Evolutionary conservation across 768 basidiomycete species (phyloP).

Genomic region (Mycena crocata): DNA sequence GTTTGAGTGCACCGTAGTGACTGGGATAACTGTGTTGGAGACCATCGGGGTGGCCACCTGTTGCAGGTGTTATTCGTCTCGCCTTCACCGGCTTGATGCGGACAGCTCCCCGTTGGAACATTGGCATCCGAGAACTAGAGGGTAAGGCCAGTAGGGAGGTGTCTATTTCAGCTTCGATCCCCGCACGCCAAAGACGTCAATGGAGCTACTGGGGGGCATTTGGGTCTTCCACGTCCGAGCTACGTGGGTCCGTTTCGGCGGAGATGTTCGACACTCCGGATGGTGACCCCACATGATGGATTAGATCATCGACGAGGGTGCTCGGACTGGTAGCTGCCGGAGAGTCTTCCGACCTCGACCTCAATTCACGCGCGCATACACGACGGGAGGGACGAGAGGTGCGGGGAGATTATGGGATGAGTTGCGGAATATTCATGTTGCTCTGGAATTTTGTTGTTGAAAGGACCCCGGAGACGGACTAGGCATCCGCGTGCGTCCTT

Average conservation of each 20-base stretch:
- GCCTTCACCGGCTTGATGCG: not conserved
- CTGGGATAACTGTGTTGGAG: not conserved
- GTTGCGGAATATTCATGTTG: no score
- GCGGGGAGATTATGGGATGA: not conserved
- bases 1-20: not conserved
- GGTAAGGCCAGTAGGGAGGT: not conserved
- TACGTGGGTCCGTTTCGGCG: not conserved
- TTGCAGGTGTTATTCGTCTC: not conserved
- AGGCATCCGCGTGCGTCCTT: no score
- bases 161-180: not conserved
- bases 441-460: no score
- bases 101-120: not conserved
- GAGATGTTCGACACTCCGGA: not conserved
- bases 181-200: slow-evolving; percentile 3
- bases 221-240: slow-evolving; percentile 1
- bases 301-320: not conserved
- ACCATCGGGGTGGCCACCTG: not conserved
- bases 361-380: not conserved
- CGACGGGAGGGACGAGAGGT: not conserved
- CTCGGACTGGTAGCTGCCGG: not conserved
- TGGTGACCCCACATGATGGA: not conserved
- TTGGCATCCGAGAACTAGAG: not conserved
- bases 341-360: not conserved
- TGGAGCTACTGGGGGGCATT: slow-evolving; percentile 3
- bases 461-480: no score